phyloP scores from a whole-genome alignment of 768 basidiomycete species.

The Cystofilobasidium macerans region DNA sequence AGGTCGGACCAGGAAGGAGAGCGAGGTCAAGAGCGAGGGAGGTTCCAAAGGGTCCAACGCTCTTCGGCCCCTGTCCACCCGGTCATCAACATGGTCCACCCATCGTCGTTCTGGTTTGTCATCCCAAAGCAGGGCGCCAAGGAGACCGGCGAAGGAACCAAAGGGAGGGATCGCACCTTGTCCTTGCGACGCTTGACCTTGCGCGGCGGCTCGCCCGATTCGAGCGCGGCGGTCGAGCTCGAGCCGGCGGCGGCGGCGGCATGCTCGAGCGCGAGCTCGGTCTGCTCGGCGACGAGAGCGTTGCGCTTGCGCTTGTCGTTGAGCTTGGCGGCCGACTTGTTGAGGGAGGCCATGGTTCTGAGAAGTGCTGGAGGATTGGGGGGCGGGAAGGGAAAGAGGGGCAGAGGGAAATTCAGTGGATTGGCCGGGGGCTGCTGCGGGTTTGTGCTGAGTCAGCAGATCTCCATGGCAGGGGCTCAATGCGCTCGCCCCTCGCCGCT shows the following conservation, averaged over 20 bases:
- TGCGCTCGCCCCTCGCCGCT: background rate
- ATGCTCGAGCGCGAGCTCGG: constrained; percentile 8
- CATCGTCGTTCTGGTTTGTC: too few species aligned
- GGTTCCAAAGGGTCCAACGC: too few species aligned
- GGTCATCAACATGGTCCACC: background rate
- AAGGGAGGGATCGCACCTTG: constrained; percentile 8
- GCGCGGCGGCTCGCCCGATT: constrained; percentile 4
- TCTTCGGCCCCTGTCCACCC: too few species aligned
- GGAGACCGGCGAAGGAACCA: background rate
- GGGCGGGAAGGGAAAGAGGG: background rate
- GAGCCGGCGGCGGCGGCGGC: constrained; percentile 5
- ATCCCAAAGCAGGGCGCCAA: too few species aligned
- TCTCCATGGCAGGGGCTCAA: background rate
- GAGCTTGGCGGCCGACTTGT: constrained; percentile 22
- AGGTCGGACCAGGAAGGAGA: too few species aligned
- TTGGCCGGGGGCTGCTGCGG: too few species aligned
- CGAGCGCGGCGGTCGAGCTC: background rate
- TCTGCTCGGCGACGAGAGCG: background rate
- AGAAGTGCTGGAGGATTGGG: background rate
- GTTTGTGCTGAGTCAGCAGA: background rate
- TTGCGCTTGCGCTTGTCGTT: constrained; percentile 24
- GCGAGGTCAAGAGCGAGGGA: too few species aligned
- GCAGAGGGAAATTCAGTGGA: background rate
- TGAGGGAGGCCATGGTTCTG: constrained; percentile 15
- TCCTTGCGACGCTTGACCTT: constrained; percentile 25